Conservation (phyloP, 1,284 basidiomycete species). For the Ganoderma resinaceum region DNA sequence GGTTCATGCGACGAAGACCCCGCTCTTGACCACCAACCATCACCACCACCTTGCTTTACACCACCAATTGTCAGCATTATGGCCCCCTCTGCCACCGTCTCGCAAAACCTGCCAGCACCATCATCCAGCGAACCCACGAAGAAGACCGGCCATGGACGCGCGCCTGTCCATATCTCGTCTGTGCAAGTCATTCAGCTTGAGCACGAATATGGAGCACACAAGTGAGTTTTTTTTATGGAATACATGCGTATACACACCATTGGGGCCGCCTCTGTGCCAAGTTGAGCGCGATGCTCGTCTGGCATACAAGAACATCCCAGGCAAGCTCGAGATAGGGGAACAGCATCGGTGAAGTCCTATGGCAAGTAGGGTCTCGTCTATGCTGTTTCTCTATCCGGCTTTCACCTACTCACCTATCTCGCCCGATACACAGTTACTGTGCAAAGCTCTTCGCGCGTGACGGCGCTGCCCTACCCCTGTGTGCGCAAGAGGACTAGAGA, state of each 20-base stretch:
- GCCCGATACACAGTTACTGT: conserved; percentile 13
- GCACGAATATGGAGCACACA: conserved; percentile 86
- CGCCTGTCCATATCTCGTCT: conserved; percentile 50
- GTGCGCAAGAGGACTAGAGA: conserved; percentile 23
- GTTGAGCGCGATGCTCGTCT: background rate
- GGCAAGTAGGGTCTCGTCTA: conserved; percentile 6
- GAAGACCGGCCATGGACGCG: conserved; percentile 27
- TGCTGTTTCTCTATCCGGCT: conserved; percentile 18
- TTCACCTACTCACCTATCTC: conserved; percentile 16
- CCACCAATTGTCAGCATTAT: conserved; percentile 5
- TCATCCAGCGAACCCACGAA: conserved; percentile 18
- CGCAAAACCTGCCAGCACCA: conserved; percentile 12
- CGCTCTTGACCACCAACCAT: conserved; percentile 24
- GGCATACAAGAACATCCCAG: background rate
- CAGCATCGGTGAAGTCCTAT: conserved; percentile 14
- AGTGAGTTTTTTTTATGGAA: conserved; percentile 61
- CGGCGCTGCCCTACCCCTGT: conserved; percentile 22
- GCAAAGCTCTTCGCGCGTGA: conserved; percentile 16
- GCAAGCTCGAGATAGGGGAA: conserved; percentile 10
- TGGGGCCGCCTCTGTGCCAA: conserved; percentile 17
- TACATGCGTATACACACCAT: conserved; percentile 7
- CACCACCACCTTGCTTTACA: conserved; percentile 16
- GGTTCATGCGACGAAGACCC: background rate
- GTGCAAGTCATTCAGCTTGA: conserved; percentile 84
- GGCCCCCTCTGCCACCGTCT: conserved; percentile 27